Percentiles rank a stretch among this genome's conserved stretches.
Evolutionary conservation across 345 rosid genomes (phyloP).

Genomic region (Garcia nutans): DNA sequence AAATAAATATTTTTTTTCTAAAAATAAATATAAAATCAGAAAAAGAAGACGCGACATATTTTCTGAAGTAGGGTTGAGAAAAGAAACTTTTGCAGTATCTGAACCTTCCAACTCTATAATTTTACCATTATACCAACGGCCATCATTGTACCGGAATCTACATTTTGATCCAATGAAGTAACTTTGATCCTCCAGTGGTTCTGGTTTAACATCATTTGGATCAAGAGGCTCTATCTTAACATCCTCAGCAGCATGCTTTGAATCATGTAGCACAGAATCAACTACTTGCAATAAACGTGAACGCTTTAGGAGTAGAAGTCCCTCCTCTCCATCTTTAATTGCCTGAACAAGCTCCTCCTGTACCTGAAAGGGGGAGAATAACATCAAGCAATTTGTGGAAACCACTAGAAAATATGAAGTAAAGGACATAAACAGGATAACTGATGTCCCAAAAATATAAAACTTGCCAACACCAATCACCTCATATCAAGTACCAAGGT

Average conservation of each 20-base stretch:
- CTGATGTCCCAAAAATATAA: background rate
- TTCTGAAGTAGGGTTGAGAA: conserved; percentile 83
- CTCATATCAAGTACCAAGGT: background rate
- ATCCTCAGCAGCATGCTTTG: conserved; percentile 29
- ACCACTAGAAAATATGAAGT: background rate
- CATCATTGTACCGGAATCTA: conserved; percentile 66
- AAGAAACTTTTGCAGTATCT: conserved; percentile 63
- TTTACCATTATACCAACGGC: conserved; percentile 92
- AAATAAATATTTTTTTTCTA: background rate
- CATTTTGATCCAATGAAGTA: conserved; percentile 69
- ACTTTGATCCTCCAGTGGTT: conserved; percentile 43
- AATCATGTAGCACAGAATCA: conserved; percentile 42
- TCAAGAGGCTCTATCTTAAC: conserved; percentile 55
- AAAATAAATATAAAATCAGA: conserved; percentile 4
- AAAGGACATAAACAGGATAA: background rate
- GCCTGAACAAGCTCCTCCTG: conserved; percentile 69
- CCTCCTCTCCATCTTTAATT: conserved; percentile 77
- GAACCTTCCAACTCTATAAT: conserved; percentile 56
- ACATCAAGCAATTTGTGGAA: background rate
- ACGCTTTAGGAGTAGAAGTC: conserved; percentile 70
- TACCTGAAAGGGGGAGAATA: conserved; percentile 36
- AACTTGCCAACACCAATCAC: background rate
- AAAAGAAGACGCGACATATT: conserved; percentile 53
- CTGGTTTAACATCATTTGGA: conserved; percentile 46
- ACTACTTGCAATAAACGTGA: conserved; percentile 68